Evolutionary conservation across 1,139 yeast species (phyloP).

Genomic region (Diutina mesorugosa): DNA sequence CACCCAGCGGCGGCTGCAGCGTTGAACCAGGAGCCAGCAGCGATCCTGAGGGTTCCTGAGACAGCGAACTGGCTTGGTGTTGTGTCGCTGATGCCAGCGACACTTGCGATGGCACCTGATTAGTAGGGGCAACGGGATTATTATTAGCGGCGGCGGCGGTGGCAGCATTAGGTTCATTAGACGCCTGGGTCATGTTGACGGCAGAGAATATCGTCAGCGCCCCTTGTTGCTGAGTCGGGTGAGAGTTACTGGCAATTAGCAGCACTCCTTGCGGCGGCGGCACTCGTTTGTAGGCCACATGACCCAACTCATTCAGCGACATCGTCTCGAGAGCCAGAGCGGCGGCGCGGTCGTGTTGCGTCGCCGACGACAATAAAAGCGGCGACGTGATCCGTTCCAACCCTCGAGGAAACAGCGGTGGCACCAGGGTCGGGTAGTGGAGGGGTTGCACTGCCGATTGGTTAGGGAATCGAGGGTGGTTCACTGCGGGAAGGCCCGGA

Average conservation of each 20-base stretch:
- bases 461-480: background rate
- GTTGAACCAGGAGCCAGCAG: background rate
- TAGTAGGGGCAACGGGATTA: background rate
- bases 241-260: background rate
- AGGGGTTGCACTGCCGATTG: slow-evolving; percentile 29
- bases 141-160: background rate
- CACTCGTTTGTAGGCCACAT: slow-evolving; percentile 20
- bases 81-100: background rate
- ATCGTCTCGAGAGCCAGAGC: slow-evolving; percentile 55
- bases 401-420: slow-evolving; percentile 59
- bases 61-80: background rate
- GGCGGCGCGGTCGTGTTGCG: slow-evolving; percentile 17
- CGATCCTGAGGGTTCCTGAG: background rate
- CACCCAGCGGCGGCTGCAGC: background rate
- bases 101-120: background rate
- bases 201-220: background rate
- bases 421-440: slow-evolving; percentile 58
- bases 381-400: slow-evolving; percentile 55
- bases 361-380: slow-evolving; percentile 36
- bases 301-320: slow-evolving; percentile 31
- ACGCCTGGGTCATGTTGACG: background rate
- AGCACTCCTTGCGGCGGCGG: background rate
- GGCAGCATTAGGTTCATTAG: background rate
- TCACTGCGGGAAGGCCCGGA: background rate
- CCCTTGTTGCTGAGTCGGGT: background rate